phyloP scores from a whole-genome alignment of 2,329 filamentous ascomycete genomes.

The Nemania sp. region DNA sequence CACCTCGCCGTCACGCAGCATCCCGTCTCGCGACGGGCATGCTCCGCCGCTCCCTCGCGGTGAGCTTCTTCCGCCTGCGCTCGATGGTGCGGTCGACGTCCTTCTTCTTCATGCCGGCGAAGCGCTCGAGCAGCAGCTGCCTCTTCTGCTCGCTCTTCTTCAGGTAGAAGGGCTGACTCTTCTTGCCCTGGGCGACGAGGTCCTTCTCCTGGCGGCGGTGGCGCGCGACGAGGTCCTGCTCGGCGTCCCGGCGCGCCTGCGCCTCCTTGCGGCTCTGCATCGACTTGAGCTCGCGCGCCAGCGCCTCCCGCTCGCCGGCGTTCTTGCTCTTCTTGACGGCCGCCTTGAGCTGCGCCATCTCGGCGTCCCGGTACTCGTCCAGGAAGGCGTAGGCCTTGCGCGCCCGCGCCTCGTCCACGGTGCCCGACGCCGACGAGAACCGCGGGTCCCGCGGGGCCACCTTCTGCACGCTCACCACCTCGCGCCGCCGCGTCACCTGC shows the following conservation, averaged over 20 bases:
- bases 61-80: constrained; percentile 86
- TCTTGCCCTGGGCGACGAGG: constrained; percentile 83
- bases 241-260: constrained; percentile 69
- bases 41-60: constrained; percentile 80
- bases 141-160: constrained; percentile 94
- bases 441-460: constrained; percentile 76
- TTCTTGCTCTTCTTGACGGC: constrained; percentile 63
- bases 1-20: not conserved
- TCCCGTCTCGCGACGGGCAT: constrained; percentile 61
- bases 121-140: constrained; percentile 77
- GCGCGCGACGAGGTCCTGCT: constrained; percentile 70
- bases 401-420: constrained; percentile 60
- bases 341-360: constrained; percentile 74
- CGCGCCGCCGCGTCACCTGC: constrained; percentile 79
- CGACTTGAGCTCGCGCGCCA: constrained; percentile 75
- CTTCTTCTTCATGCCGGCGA: constrained; percentile 80
- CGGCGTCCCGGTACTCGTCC: constrained; percentile 80
- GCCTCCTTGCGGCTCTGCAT: constrained; percentile 80
- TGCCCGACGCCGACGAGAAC: constrained; percentile 70
- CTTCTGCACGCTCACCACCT: constrained; percentile 64
- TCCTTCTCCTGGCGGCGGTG: constrained; percentile 86
- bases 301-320: constrained; percentile 50
- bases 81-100: constrained; percentile 86
- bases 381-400: constrained; percentile 84
- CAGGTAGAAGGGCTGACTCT: constrained; percentile 88